phyloP scores from a whole-genome alignment of 169 alveolate genomes.

The Perkinsus chesapeaki region DNA sequence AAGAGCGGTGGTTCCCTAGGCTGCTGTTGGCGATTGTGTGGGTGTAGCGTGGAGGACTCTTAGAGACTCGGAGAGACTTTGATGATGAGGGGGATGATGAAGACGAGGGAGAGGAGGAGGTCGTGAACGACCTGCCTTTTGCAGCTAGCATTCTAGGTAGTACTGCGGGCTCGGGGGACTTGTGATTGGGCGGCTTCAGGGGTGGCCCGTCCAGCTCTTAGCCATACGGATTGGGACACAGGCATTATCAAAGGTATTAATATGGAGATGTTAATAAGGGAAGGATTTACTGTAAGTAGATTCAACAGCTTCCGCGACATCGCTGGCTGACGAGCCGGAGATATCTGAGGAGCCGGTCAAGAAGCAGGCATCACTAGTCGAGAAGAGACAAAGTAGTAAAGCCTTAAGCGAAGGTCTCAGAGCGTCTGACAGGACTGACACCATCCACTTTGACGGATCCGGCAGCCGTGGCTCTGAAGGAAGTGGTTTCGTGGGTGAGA shows the following conservation, averaged over 20 bases:
- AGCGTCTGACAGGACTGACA: not conserved
- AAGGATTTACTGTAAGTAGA: not conserved
- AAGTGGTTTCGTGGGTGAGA: not conserved
- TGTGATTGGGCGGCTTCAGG: not conserved
- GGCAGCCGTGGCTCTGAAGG: not conserved
- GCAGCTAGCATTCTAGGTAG: not conserved
- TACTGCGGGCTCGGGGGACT: too few relatives aligned
- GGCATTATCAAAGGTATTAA: not conserved
- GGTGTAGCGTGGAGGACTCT: not conserved
- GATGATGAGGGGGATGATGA: not conserved
- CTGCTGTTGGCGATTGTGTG: too few relatives aligned
- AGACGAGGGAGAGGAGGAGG: not conserved
- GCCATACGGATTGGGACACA: not conserved
- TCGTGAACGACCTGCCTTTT: not conserved
- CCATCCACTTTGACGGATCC: not conserved
- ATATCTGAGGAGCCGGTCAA: not conserved
- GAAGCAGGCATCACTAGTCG: not conserved
- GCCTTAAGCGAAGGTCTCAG: not conserved
- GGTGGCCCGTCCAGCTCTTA: not conserved
- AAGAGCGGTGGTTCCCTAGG: too few relatives aligned
- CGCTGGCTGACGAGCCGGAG: not conserved
- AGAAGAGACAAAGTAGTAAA: not conserved
- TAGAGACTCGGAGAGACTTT: not conserved
- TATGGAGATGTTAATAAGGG: not conserved
- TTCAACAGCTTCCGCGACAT: not conserved